A percentile compares a stretch with the other conserved stretches of the same genome.
These are phyloP conservation scores for Microsporum canis DNA, from an alignment of 2,329 filamentous ascomycete genomes.

Conservation along the genomic window DNA sequence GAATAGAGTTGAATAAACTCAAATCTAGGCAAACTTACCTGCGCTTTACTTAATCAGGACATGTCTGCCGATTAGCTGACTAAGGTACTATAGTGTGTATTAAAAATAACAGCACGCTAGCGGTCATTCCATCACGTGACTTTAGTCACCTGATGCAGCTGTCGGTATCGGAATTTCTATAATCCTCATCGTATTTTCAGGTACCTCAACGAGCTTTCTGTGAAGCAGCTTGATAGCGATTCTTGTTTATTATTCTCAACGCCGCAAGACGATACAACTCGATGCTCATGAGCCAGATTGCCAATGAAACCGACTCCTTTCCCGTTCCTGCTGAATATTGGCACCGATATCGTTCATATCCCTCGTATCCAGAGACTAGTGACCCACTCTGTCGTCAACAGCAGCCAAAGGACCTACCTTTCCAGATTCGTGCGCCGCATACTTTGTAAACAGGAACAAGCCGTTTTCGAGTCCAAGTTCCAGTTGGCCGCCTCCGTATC, in stretches of 20 bases:
- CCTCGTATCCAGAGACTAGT: constrained; percentile 53
- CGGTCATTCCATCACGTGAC: too few species aligned
- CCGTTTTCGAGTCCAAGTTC: constrained; percentile 30
- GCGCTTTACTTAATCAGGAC: background rate
- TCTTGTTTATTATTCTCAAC: too few species aligned
- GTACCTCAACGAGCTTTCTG: too few species aligned
- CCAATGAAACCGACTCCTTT: constrained; percentile 39
- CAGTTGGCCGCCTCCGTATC: constrained; percentile 10
- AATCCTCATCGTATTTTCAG: too few species aligned
- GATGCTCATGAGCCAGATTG: too few species aligned
- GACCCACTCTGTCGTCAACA: constrained; percentile 27
- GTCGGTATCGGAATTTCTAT: too few species aligned
- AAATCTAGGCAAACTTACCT: background rate
- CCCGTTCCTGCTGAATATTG: constrained; percentile 56
- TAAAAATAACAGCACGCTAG: too few species aligned
- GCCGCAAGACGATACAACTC: too few species aligned
- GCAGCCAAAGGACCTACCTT: constrained; percentile 39
- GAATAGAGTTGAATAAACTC: background rate
- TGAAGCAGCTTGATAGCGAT: too few species aligned
- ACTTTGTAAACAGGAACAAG: constrained; percentile 31
- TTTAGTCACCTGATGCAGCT: too few species aligned
- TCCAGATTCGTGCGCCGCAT: constrained; percentile 39
- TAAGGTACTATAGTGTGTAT: background rate
- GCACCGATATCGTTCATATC: constrained; percentile 67
- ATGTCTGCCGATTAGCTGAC: background rate